Percentiles rank a stretch among this genome's conserved stretches.
phyloP scores from a whole-genome alignment of 192 early-diverging fungal species.

The Coemansia biformis region DNA sequence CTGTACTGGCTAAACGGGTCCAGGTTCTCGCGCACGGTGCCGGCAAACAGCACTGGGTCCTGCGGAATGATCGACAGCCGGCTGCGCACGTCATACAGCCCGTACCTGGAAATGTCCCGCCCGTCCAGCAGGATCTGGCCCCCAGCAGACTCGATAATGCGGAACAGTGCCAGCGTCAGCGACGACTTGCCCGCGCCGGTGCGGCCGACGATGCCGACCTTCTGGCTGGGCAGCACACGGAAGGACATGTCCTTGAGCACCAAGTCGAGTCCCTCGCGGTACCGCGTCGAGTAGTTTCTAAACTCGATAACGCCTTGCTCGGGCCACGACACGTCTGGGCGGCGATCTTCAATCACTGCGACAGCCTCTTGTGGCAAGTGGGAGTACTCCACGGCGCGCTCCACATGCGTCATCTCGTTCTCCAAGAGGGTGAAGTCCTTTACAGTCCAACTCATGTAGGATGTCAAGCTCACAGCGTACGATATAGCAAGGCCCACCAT shows the following conservation, averaged over 20 bases:
- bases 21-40: slow-evolving; percentile 75
- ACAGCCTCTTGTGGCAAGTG: slow-evolving; percentile 37
- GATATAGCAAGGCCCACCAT: slow-evolving; percentile 71
- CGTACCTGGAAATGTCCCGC: slow-evolving; percentile 65
- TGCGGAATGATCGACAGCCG: slow-evolving; percentile 76
- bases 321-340: slow-evolving; percentile 52
- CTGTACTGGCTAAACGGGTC: slow-evolving; percentile 69
- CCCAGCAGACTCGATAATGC: slow-evolving; percentile 60
- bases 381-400: slow-evolving; percentile 53
- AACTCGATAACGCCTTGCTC: slow-evolving; percentile 50
- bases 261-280: slow-evolving; percentile 51
- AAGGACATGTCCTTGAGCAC: slow-evolving; percentile 49
- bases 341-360: slow-evolving; percentile 21
- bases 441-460: slow-evolving; percentile 70
- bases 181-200: slow-evolving; percentile 82
- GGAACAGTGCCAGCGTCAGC: slow-evolving; percentile 67
- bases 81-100: slow-evolving; percentile 69
- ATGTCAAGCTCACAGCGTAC: slow-evolving; percentile 72
- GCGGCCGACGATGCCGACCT: slow-evolving; percentile 63
- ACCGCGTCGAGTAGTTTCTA: slow-evolving; percentile 51
- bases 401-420: slow-evolving; percentile 60
- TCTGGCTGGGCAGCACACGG: slow-evolving; percentile 44
- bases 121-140: slow-evolving; percentile 76
- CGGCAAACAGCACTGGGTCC: slow-evolving; percentile 67
- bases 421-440: slow-evolving; percentile 69